Evolutionary conservation across 768 basidiomycete species (phyloP), one percentile per base, ranked within the genome.

Genomic region (Amanita thiersii): DNA sequence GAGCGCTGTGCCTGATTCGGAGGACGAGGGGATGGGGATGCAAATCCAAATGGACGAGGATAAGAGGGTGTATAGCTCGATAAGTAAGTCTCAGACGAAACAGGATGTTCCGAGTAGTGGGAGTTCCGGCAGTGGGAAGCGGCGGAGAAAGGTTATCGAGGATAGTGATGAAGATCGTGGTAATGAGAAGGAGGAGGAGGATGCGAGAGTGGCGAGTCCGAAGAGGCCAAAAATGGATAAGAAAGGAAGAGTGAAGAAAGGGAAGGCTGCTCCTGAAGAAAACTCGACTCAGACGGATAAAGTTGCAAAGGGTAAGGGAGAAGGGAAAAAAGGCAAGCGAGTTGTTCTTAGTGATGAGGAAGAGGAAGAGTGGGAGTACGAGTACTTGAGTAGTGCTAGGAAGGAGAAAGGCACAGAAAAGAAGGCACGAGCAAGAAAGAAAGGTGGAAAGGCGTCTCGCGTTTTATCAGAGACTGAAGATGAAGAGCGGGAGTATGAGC

Each of bases 321-420:
- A 62, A 56, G 35, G 46, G 50, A 15, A 59, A 50, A 41, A 51
- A 51, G 15, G n/a, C n/a, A n/a, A n/a, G n/a, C 26, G n/a, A 28
- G 49, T 60, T 28, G 38, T 62, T 19, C 43, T 57, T 18, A 61
- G 63, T 21, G 65, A 66, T 14, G 57, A 63, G 15, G 62, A 65
- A 11, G 57, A 56, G 15, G 45, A 46, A 11, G 39, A 44, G 30
- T n/a, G n/a, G n/a, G n/a, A n/a, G n/a, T n/a, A n/a, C n/a, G 26
- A 28, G 6, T 28, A 30, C 17, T n/a, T 4, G 12, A 5, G 11
- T 28, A 14, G 17, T 6, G 34, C 7, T 7, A 28, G 26, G 6
- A n/a, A n/a, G n/a, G n/a, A 25, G 21, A 28, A 20, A 10, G 11
- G n/a, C 15, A 12, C 25, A 2, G 10, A 4, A 9, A 37, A 20